These are phyloP conservation scores for Fusarium gaditjirri DNA, from an alignment of 2,329 filamentous ascomycete species.

Conservation along the genomic window DNA sequence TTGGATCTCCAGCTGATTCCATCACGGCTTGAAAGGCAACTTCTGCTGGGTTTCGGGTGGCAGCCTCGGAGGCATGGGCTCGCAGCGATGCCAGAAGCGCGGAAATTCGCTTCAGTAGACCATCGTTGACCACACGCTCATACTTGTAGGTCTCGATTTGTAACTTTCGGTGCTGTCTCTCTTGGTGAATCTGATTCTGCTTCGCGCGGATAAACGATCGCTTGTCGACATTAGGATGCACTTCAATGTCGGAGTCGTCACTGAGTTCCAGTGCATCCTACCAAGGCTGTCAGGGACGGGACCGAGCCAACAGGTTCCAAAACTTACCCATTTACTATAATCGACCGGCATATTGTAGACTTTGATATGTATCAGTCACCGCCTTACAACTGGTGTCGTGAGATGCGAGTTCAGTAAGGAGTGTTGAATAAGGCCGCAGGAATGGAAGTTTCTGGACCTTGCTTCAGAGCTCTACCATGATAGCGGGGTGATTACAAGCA, in stretches of 20 bases:
- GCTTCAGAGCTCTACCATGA: slow-evolving; percentile 39
- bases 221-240: slow-evolving; percentile 99
- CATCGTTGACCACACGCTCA: slow-evolving; percentile 92
- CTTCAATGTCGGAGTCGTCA: slow-evolving; percentile 97
- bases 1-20: slow-evolving; percentile 77
- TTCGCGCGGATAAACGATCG: slow-evolving; percentile 98
- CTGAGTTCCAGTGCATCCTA: slow-evolving; percentile 93
- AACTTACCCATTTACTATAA: slow-evolving; percentile 75
- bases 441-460: slow-evolving; percentile 45
- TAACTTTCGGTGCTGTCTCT: slow-evolving; percentile 84
- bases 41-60: slow-evolving; percentile 76
- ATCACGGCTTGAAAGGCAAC: slow-evolving; percentile 90
- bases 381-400: background rate
- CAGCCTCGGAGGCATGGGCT: slow-evolving; percentile 75
- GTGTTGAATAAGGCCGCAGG: background rate
- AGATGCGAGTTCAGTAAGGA: background rate
- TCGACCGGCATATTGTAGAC: slow-evolving; percentile 60
- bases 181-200: slow-evolving; percentile 94
- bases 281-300: slow-evolving; percentile 11
- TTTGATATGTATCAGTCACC: background rate
- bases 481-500: slow-evolving; percentile 38
- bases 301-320: background rate
- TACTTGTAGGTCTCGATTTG: slow-evolving; percentile 94
- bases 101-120: slow-evolving; percentile 85
- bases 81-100: slow-evolving; percentile 79